A percentile compares a stretch with the other conserved stretches of the same genome.
Conservation (phyloP, 202 grass and related monocot genomes). For the Dendrocalamus latiflorus region DNA sequence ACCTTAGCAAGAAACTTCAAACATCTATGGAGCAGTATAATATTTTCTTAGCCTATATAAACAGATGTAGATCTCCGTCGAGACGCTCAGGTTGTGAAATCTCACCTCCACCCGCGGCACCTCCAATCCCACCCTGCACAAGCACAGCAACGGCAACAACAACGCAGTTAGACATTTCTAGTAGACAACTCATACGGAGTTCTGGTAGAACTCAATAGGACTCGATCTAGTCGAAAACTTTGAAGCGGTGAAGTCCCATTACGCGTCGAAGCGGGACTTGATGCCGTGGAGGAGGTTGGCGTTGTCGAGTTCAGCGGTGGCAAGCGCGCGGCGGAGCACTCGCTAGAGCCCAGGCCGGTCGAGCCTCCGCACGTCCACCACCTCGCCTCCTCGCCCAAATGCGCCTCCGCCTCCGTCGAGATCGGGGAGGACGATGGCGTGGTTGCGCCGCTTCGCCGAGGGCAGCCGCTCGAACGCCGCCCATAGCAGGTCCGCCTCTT, state of each 20-base stretch:
- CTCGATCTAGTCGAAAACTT: not conserved
- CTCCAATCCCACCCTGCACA: constrained; percentile 37
- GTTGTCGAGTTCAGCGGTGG: constrained; percentile 56
- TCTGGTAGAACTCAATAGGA: not conserved
- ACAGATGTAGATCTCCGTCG: constrained; percentile 44
- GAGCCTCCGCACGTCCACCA: constrained; percentile 54
- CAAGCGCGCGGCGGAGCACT: constrained; percentile 52
- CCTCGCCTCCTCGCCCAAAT: not conserved
- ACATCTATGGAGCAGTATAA: too few species aligned
- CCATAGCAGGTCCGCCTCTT: constrained; percentile 48
- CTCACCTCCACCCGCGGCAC: constrained; percentile 60
- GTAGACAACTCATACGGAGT: too few species aligned
- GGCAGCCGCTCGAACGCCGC: constrained; percentile 53
- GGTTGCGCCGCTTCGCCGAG: constrained; percentile 36
- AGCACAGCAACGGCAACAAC: not conserved
- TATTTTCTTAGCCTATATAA: too few species aligned
- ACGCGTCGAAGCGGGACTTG: constrained; percentile 58
- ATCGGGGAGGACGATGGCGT: constrained; percentile 35
- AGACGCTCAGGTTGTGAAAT: constrained; percentile 47
- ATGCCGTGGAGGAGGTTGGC: constrained; percentile 51
- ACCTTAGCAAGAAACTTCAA: too few species aligned
- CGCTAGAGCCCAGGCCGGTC: constrained; percentile 27
- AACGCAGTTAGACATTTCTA: not conserved
- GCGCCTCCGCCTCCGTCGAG: not conserved
- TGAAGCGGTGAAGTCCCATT: too few species aligned